Base-by-base conservation (phyloP, 1,284 basidiomycete genomes). In the Moesziomyces antarcticus region DNA sequence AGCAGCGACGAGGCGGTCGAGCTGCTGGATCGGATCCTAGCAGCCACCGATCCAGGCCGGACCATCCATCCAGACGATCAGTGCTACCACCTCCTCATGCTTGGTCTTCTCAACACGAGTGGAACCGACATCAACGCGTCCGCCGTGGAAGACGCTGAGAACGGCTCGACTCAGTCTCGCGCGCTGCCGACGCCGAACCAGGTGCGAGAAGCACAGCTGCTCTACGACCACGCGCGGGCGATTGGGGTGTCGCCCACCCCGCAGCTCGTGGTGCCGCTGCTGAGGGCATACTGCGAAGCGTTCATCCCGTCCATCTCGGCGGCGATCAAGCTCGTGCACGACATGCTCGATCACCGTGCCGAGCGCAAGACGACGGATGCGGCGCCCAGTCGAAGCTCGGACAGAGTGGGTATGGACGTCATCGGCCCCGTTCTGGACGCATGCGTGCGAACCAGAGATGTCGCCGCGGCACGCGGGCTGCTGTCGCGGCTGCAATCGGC, bases 1-100 rank as follows among this genome's bases (percentile, higher is more conserved):
- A 71, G 61, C 30, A 75, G 78, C 54, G 78, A 79, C 51, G 78
- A 75, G 22, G 75, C 75, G 14, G 56, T 79, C 14, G 58, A 51
- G 20, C 50, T 77, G 5, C 21, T 79, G 24, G 57, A 68, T 10
- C 30, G 47, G 9, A 43, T 79, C 16, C 45, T 42, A 10, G 22
- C 41, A 1, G 47, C 54, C 2, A 56, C 69, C 35, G 61, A 65
- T 35, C 50, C 74, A 1, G 45, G 18, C 14, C 50, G 61, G 1
- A 43, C 18, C 8, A 50, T 68, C 16, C 37, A 54, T 16, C 54
- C 53, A 1, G 60, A 66, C 25, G 54, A 56, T 10, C 40, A 37
- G 20, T 56, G 55, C 22, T 75, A 71, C 45, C 50, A 55, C 37
- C 46, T 72, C 4, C 50, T 75, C 2, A 53, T 77, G 50, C 45